These are phyloP conservation scores for Candida albicans DNA, from an alignment of 1,139 yeast genomes.

Conservation along the genomic window DNA sequence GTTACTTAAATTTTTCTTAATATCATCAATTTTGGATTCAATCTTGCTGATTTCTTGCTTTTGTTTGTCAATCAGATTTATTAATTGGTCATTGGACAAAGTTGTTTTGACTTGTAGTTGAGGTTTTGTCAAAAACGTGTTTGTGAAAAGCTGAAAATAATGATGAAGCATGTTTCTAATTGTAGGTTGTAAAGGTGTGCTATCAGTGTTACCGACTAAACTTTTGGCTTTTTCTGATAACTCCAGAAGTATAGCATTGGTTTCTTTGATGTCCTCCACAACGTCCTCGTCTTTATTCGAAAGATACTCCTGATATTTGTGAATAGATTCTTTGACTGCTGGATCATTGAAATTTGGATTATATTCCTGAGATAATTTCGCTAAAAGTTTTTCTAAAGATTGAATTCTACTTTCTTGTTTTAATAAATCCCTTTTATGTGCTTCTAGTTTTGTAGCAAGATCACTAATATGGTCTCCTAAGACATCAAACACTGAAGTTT, in stretches of 20 bases:
- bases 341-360: constrained; percentile 91
- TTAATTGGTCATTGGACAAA: constrained; percentile 11
- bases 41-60: constrained; percentile 21
- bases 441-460: constrained; percentile 10
- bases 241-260: constrained; percentile 13
- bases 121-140: constrained; percentile 12
- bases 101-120: constrained; percentile 6
- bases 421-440: constrained; percentile 13
- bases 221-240: constrained; percentile 17
- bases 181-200: constrained; percentile 18
- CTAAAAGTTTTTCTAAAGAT: constrained; percentile 45
- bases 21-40: constrained; percentile 18
- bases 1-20: constrained; percentile 20
- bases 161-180: constrained; percentile 27
- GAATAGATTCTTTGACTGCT: constrained; percentile 76
- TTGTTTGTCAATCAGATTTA: constrained; percentile 11
- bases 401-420: constrained; percentile 19
- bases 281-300: constrained; percentile 35
- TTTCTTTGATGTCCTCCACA: constrained; percentile 12
- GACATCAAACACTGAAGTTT: constrained; percentile 19
- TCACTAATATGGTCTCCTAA: constrained; percentile 20
- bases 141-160: constrained; percentile 18
- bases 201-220: constrained; percentile 6
- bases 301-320: constrained; percentile 55
- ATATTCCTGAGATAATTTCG: constrained; percentile 53